These are phyloP conservation scores for Tolypocladium sp. DNA, from an alignment of 2,329 filamentous ascomycete species.

Conservation along the genomic window DNA sequence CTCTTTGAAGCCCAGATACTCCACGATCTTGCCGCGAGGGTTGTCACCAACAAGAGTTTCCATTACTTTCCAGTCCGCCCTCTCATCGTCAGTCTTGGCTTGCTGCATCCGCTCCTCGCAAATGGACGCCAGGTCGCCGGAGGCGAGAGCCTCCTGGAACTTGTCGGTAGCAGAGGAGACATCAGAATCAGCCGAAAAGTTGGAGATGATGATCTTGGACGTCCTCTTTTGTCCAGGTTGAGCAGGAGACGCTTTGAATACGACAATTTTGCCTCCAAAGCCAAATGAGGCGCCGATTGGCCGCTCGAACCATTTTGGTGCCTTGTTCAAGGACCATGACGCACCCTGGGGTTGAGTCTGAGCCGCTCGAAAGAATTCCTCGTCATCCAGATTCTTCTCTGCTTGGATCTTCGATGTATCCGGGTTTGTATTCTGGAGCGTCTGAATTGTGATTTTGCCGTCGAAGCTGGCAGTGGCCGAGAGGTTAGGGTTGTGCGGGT, in stretches of 20 bases:
- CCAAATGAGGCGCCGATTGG: slow-evolving; percentile 85
- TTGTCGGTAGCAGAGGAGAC: slow-evolving; percentile 77
- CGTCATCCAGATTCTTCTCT: slow-evolving; percentile 68
- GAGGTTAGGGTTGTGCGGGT: slow-evolving; percentile 84
- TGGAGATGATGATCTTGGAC: slow-evolving; percentile 75
- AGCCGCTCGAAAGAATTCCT: slow-evolving; percentile 93
- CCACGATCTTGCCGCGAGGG: slow-evolving; percentile 75
- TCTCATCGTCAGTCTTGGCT: slow-evolving; percentile 80
- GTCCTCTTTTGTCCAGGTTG: slow-evolving; percentile 54
- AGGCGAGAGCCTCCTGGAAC: slow-evolving; percentile 75
- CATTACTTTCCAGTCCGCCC: slow-evolving; percentile 92
- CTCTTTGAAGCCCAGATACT: slow-evolving; percentile 81
- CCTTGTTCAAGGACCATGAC: slow-evolving; percentile 76
- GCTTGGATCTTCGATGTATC: slow-evolving; percentile 58
- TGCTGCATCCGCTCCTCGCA: slow-evolving; percentile 70
- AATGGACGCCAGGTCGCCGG: slow-evolving; percentile 68
- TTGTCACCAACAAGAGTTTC: slow-evolving; percentile 79
- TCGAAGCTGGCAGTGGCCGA: slow-evolving; percentile 96
- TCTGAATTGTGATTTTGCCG: slow-evolving; percentile 89
- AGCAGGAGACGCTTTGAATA: slow-evolving; percentile 52
- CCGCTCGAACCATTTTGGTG: slow-evolving; percentile 84
- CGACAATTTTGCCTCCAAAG: slow-evolving; percentile 86
- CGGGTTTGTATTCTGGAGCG: slow-evolving; percentile 85
- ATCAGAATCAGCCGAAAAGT: slow-evolving; percentile 80
- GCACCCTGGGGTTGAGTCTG: slow-evolving; percentile 85